Conservation (phyloP, 2,329 filamentous ascomycete species). For the Corynespora cassiicola region DNA sequence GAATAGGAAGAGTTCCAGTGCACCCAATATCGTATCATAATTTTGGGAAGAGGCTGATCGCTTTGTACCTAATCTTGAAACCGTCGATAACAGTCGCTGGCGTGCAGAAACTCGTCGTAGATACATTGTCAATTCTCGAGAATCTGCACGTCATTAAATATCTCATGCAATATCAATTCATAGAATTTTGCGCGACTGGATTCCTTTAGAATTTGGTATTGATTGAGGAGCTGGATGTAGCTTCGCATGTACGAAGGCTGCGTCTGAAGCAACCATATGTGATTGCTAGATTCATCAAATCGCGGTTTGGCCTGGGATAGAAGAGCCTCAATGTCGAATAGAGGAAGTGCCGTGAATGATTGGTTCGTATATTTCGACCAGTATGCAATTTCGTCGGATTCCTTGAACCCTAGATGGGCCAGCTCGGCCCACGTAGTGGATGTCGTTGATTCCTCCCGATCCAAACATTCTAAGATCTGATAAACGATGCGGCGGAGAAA, state of each 20-base stretch:
- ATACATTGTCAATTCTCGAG: slow-evolving; percentile 15
- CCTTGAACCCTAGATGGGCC: slow-evolving; percentile 7
- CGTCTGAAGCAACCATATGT: slow-evolving; percentile 30
- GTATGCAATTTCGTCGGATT: slow-evolving; percentile 7
- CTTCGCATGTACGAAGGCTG: slow-evolving; percentile 20
- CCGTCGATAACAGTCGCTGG: slow-evolving; percentile 3
- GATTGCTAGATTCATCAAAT: slow-evolving; percentile 21
- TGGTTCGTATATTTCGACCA: slow-evolving; percentile 18
- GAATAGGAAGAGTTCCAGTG: slow-evolving; percentile 14
- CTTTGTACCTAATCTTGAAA: slow-evolving; percentile 11
- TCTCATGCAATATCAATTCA: not conserved
- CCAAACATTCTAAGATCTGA: slow-evolving; percentile 7
- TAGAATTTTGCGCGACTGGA: not conserved
- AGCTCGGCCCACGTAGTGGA: slow-evolving; percentile 9
- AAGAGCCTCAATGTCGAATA: slow-evolving; percentile 16
- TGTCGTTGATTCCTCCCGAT: not conserved
- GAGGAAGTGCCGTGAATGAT: slow-evolving; percentile 19
- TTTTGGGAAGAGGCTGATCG: slow-evolving; percentile 12
- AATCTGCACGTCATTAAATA: slow-evolving; percentile 1
- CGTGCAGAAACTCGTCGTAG: slow-evolving; percentile 9
- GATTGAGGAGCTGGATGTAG: slow-evolving; percentile 9
- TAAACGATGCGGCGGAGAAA: slow-evolving; percentile 17
- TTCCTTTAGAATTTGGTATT: not conserved
- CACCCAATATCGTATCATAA: slow-evolving; percentile 15
- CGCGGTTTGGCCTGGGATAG: slow-evolving; percentile 12